phyloP scores from a whole-genome alignment of 768 basidiomycete genomes.

The Mycena pura region DNA sequence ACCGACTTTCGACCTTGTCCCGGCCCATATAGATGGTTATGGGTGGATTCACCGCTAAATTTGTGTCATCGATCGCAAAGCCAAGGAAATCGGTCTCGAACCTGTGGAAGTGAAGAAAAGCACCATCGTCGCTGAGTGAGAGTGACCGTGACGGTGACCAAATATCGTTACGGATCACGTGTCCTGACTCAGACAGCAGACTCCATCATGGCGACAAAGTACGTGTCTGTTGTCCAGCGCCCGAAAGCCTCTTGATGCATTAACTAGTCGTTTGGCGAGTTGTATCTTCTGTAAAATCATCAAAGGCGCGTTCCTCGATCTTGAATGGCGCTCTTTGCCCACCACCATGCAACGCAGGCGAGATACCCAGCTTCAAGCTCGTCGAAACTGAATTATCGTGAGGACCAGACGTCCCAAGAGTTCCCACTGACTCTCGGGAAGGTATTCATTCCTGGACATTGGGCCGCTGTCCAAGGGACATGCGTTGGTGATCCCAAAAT shows the following conservation, averaged over 20 bases:
- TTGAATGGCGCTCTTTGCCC: background rate
- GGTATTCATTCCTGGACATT: constrained; percentile 92
- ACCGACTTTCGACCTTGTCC: constrained; percentile 95
- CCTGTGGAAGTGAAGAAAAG: constrained; percentile 57
- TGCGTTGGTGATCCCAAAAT: constrained; percentile 92
- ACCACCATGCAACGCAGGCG: constrained; percentile 53
- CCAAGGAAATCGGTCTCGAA: constrained; percentile 64
- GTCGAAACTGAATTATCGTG: constrained; percentile 77
- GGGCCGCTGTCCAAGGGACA: constrained; percentile 91
- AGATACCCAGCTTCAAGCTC: constrained; percentile 90
- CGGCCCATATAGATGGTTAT: constrained; percentile 90
- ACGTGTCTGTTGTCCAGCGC: constrained; percentile 10
- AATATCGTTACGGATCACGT: constrained; percentile 48
- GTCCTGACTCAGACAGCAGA: too few relatives aligned
- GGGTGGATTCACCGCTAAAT: constrained; percentile 49
- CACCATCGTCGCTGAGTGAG: too few relatives aligned
- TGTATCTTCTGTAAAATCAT: constrained; percentile 98
- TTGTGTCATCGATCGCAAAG: constrained; percentile 37
- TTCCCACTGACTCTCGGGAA: constrained; percentile 32
- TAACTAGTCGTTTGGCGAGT: constrained; percentile 55
- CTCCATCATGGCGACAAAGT: constrained; percentile 48
- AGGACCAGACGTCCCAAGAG: background rate
- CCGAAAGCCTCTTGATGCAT: background rate
- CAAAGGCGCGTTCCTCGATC: constrained; percentile 60
- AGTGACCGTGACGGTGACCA: constrained; percentile 24